Base-by-base conservation (phyloP, 1,284 basidiomycete genomes). In the Cystodermella granulosa region DNA sequence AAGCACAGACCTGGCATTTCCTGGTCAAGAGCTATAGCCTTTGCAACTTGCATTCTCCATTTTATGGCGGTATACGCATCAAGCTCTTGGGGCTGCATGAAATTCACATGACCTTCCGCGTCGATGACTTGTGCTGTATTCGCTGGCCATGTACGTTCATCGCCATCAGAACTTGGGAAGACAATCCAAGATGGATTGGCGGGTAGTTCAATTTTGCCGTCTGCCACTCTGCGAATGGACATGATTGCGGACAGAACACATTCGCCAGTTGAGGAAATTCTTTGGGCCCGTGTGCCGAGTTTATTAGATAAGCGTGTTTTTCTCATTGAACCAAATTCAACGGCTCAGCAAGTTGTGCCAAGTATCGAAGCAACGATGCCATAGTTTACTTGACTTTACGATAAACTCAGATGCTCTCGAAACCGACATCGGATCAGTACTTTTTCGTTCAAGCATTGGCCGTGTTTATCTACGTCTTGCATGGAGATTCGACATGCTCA, bases 381-480 rank as follows among this genome's bases (percentile, higher is more conserved):
- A n/a, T n/a, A n/a, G n/a, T n/a, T n/a, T n/a, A n/a, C n/a, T n/a
- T n/a, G n/a, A n/a, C n/a, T n/a, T n/a, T n/a, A n/a, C n/a, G n/a
- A n/a, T n/a, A n/a, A n/a, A n/a, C n/a, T n/a, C n/a, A n/a, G n/a
- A n/a, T n/a, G n/a, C n/a, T n/a, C n/a, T n/a, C n/a, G n/a, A n/a
- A n/a, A n/a, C n/a, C n/a, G n/a, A n/a, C n/a, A n/a, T n/a, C n/a
- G n/a, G n/a, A n/a, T n/a, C n/a, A n/a, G n/a, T n/a, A n/a, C n/a
- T n/a, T n/a, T n/a, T n/a, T n/a, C n/a, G n/a, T n/a, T n/a, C n/a
- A n/a, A n/a, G n/a, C n/a, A n/a, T 20, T 31, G 35, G 77, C 80
- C 80, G 74, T 66, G 74, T 70, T 50, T 82, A 83, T 83, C 81
- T 79, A 80, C 79, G 73, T 68, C 70, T 61, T 65, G 74, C 73